A percentile compares a stretch with the other conserved stretches of the same genome.
Conservation (phyloP, 78 protist genomes). For the Guillardia theta region DNA sequence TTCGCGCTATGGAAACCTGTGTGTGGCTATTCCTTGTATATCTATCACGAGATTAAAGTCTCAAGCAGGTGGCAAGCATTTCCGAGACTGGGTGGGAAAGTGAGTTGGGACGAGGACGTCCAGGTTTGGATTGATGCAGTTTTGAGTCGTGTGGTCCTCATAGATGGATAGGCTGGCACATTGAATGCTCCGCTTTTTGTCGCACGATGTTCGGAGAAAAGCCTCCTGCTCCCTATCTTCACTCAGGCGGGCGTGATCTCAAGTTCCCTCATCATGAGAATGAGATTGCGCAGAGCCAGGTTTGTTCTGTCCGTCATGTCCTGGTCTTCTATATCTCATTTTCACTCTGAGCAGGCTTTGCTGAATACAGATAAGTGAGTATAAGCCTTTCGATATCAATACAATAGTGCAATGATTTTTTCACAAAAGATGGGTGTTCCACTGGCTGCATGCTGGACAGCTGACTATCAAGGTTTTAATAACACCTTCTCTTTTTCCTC, state of each 20-base stretch:
- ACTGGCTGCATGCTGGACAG: too few relatives aligned
- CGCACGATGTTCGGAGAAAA: constrained; percentile 38
- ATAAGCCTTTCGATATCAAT: too few relatives aligned
- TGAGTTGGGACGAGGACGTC: not conserved
- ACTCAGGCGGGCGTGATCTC: constrained; percentile 69
- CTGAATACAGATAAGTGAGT: too few relatives aligned
- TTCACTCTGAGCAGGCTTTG: too few relatives aligned
- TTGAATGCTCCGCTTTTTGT: constrained; percentile 76
- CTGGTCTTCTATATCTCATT: too few relatives aligned
- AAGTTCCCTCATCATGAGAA: constrained; percentile 83
- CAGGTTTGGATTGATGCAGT: not conserved
- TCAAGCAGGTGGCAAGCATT: not conserved
- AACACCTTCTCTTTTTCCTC: too few relatives aligned
- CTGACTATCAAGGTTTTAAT: too few relatives aligned
- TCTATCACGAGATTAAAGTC: not conserved
- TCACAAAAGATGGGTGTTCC: too few relatives aligned
- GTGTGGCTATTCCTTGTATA: not conserved
- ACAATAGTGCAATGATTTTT: too few relatives aligned
- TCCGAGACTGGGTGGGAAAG: not conserved
- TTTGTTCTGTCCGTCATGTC: too few relatives aligned
- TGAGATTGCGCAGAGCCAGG: constrained; percentile 69
- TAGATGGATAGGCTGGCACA: constrained; percentile 88
- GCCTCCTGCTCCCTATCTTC: constrained; percentile 13
- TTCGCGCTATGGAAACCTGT: constrained; percentile 77
- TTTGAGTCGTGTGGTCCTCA: not conserved